phyloP scores from a whole-genome alignment of 2,329 filamentous ascomycete species.

The Botrytis hyacinthi region DNA sequence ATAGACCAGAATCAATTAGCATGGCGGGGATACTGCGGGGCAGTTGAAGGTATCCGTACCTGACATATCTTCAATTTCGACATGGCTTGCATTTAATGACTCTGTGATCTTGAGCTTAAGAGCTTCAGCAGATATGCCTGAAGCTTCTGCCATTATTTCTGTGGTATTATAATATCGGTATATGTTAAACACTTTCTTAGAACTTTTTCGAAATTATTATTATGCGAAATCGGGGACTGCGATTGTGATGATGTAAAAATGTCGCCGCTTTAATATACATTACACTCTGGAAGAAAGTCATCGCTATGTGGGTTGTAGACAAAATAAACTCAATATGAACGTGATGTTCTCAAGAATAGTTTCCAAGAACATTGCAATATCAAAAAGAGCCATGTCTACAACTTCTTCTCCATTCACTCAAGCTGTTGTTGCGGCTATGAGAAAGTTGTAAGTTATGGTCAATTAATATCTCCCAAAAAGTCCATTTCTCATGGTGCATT shows the following conservation, averaged over 20 bases:
- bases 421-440: conserved; percentile 75
- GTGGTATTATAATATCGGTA: background rate
- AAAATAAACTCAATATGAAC: conserved; percentile 13
- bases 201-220: conserved; percentile 2
- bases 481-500: conserved; percentile 13
- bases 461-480: background rate
- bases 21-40: conserved; percentile 22
- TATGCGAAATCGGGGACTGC: conserved; percentile 16
- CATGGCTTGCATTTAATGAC: conserved; percentile 71
- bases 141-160: conserved; percentile 51
- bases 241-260: conserved; percentile 12
- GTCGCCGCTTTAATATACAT: conserved; percentile 21
- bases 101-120: conserved; percentile 67
- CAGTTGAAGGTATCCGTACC: conserved; percentile 53
- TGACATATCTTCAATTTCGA: conserved; percentile 89
- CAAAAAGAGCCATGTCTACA: conserved; percentile 30
- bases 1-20: conserved; percentile 19
- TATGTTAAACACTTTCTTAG: background rate
- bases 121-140: conserved; percentile 68
- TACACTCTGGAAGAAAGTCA: background rate
- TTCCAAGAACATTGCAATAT: conserved; percentile 23
- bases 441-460: conserved; percentile 62
- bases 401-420: conserved; percentile 50
- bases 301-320: conserved; percentile 5
- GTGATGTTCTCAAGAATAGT: conserved; percentile 29